Percentiles rank a stretch among this genome's conserved stretches.
Evolutionary conservation across 345 rosid genomes (phyloP).

Genomic region (Trapa bicornis): DNA sequence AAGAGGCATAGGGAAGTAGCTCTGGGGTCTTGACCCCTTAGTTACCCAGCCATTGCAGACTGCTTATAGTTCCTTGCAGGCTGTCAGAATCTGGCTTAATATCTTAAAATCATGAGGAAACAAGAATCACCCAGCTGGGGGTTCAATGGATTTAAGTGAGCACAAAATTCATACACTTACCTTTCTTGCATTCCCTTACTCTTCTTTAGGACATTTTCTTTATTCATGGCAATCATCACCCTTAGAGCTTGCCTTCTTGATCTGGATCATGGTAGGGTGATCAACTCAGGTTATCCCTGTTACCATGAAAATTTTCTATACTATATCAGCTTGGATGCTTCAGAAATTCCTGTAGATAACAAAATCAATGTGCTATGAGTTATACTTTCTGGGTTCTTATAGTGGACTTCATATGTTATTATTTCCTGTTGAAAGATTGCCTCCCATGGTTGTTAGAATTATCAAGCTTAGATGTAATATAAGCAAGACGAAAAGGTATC

Average conservation of each 20-base stretch:
- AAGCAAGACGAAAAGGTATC: no score
- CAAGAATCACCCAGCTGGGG: not conserved
- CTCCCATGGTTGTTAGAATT: no score
- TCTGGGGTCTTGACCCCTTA: constrained; percentile 30
- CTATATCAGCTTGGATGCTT: not conserved
- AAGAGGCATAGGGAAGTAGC: constrained; percentile 50
- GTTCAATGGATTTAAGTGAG: no score
- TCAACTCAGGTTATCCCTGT: not conserved
- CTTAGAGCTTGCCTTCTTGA: not conserved
- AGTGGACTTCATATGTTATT: no score
- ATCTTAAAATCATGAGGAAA: not conserved
- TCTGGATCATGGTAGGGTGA: not conserved
- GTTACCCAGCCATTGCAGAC: not conserved
- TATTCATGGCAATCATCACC: constrained; percentile 15
- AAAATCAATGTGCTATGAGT: not conserved
- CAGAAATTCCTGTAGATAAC: not conserved
- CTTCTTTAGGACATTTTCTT: constrained; percentile 6
- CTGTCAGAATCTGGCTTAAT: not conserved
- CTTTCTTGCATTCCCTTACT: no score
- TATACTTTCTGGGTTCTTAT: not conserved
- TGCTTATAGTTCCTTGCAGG: not conserved
- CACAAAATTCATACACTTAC: no score
- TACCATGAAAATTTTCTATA: not conserved
- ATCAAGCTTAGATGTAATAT: no score
- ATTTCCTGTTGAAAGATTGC: no score